A percentile compares a stretch with the other conserved stretches of the same genome.
phyloP scores from a whole-genome alignment of 805 yeast species.

The Candida ipomoeae region DNA sequence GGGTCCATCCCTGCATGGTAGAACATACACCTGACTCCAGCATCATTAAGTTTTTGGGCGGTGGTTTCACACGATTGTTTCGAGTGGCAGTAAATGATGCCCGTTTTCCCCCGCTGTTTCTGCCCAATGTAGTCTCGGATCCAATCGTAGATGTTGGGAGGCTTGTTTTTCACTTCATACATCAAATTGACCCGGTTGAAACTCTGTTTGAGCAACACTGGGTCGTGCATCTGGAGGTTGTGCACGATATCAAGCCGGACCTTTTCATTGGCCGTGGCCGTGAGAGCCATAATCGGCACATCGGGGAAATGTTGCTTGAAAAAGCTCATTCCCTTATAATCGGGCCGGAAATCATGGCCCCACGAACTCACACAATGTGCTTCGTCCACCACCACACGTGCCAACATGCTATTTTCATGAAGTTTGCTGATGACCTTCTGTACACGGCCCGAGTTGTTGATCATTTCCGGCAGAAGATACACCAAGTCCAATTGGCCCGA shows the following conservation, averaged over 20 bases:
- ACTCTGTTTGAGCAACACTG: slow-evolving; percentile 76
- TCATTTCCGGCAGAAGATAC: slow-evolving; percentile 93
- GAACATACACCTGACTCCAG: slow-evolving; percentile 65
- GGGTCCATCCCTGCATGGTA: slow-evolving; percentile 96
- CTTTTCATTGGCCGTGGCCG: slow-evolving; percentile 93
- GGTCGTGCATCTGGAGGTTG: slow-evolving; percentile 60
- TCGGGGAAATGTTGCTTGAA: slow-evolving; percentile 72
- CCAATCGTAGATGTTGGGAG: slow-evolving; percentile 50
- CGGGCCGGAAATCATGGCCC: slow-evolving; percentile 99
- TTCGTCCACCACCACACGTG: slow-evolving; percentile 90
- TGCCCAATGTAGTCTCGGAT: slow-evolving; percentile 52
- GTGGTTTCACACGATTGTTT: slow-evolving; percentile 84
- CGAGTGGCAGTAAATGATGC: slow-evolving; percentile 92
- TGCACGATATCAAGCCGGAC: slow-evolving; percentile 83
- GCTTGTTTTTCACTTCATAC: slow-evolving; percentile 73
- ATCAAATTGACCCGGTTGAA: slow-evolving; percentile 84
- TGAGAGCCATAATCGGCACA: slow-evolving; percentile 90
- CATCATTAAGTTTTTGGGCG: slow-evolving; percentile 51
- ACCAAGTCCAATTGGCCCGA: slow-evolving; percentile 70
- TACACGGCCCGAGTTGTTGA: slow-evolving; percentile 67
- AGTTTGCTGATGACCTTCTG: slow-evolving; percentile 58
- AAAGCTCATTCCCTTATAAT: slow-evolving; percentile 73
- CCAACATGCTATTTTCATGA: slow-evolving; percentile 53
- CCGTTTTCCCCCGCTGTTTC: slow-evolving; percentile 58
- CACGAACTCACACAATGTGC: slow-evolving; percentile 98